phyloP scores from a whole-genome alignment of 192 early-diverging fungal species.

The Rhizophagus clarus region DNA sequence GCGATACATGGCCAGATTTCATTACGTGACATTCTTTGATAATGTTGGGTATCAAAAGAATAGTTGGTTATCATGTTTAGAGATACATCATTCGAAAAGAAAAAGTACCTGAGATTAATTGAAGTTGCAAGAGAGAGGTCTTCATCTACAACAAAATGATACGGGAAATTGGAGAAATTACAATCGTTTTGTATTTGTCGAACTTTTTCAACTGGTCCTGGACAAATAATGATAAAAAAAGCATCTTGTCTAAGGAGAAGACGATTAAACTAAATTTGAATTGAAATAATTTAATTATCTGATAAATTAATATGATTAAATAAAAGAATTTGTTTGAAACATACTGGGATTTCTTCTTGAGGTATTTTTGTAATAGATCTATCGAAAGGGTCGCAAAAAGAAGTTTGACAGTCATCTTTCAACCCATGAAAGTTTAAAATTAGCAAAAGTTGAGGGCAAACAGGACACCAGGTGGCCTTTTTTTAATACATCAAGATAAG shows the following conservation, averaged over 20 bases:
- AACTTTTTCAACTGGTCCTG: background rate
- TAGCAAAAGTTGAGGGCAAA: constrained; percentile 10
- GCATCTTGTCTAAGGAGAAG: constrained; percentile 5
- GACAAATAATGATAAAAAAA: constrained; percentile 24
- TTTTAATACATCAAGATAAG: background rate
- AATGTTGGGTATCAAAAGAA: background rate
- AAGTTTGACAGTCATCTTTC: background rate
- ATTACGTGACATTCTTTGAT: constrained; percentile 20
- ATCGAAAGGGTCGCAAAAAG: constrained; percentile 11
- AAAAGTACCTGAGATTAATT: background rate
- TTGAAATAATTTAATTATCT: background rate
- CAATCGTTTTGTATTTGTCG: background rate
- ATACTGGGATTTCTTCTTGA: background rate
- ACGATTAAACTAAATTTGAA: constrained; percentile 11
- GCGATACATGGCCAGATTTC: constrained; percentile 19
- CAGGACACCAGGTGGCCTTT: constrained; percentile 18
- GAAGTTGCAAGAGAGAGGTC: constrained; percentile 8
- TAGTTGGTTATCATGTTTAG: background rate
- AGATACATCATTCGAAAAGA: background rate
- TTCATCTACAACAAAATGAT: constrained; percentile 26
- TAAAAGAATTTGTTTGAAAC: background rate
- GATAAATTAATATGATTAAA: background rate
- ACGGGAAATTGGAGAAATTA: constrained; percentile 11
- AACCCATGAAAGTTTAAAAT: constrained; percentile 17
- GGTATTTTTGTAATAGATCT: background rate